phyloP scores from a whole-genome alignment of 2,329 filamentous ascomycete species.

The Zymoseptoria passerinii region DNA sequence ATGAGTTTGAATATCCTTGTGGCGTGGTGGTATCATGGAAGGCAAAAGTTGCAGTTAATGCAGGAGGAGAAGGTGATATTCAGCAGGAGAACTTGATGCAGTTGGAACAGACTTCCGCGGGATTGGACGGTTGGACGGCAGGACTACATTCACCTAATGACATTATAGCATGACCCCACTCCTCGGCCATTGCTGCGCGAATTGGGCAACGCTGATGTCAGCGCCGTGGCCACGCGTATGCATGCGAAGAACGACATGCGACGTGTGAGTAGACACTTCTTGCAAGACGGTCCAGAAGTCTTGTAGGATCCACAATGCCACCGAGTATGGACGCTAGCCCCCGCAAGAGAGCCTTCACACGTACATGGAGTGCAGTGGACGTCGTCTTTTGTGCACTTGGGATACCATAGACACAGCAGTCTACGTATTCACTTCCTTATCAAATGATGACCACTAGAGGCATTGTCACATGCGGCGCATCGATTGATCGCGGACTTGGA shows the following conservation, averaged over 20 bases:
- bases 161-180: neutral
- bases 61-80: neutral
- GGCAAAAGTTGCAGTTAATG: neutral
- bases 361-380: neutral
- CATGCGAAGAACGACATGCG: neutral
- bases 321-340: neutral
- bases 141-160: neutral
- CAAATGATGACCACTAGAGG: neutral
- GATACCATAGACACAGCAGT: neutral
- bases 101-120: neutral
- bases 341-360: neutral
- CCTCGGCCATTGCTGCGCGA: neutral
- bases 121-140: neutral
- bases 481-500: constrained; percentile 1
- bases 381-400: neutral
- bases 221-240: neutral
- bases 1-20: neutral
- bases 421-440: neutral
- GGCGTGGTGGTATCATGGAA: neutral
- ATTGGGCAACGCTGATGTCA: neutral
- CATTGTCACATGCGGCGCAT: neutral
- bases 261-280: neutral
- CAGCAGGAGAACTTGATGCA: neutral
- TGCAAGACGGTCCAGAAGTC: neutral
- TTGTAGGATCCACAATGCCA: neutral